These are phyloP conservation scores for Penicillium taxi DNA, from an alignment of 495 filamentous ascomycete genomes.

Conservation along the genomic window DNA sequence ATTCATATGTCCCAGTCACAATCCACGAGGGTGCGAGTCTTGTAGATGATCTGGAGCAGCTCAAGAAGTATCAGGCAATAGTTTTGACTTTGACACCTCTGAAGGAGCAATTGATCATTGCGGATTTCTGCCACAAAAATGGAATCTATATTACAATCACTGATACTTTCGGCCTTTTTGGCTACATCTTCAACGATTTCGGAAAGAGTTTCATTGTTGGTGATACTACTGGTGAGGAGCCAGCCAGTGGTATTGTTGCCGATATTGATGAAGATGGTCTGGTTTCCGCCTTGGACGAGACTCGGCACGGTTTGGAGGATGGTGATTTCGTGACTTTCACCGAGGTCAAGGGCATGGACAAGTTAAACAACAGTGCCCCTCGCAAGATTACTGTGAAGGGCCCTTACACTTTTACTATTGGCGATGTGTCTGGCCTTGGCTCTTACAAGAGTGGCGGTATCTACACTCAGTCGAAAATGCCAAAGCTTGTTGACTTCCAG, in stretches of 20 bases:
- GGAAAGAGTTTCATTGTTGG: conserved; percentile 85
- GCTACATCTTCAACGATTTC: conserved; percentile 94
- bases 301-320: conserved; percentile 89
- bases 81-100: conserved; percentile 81
- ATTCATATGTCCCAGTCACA: conserved; percentile 86
- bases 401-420: conserved; percentile 95
- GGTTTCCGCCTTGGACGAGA: conserved; percentile 93
- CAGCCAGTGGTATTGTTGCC: conserved; percentile 82
- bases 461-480: conserved; percentile 95
- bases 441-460: conserved; percentile 81
- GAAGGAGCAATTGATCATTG: conserved; percentile 68
- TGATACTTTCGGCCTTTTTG: conserved; percentile 90
- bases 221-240: conserved; percentile 85
- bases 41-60: conserved; percentile 59
- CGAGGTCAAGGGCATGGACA: conserved; percentile 90
- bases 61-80: conserved; percentile 84
- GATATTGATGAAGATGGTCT: conserved; percentile 80
- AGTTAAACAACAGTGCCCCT: conserved; percentile 70
- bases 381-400: conserved; percentile 88
- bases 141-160: conserved; percentile 82
- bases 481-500: conserved; percentile 87
- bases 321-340: conserved; percentile 94
- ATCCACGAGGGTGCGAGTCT: conserved; percentile 61
- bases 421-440: conserved; percentile 80
- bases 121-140: conserved; percentile 88